phyloP scores from a whole-genome alignment of 1,284 basidiomycete species.

The Microbotryum violaceum region DNA sequence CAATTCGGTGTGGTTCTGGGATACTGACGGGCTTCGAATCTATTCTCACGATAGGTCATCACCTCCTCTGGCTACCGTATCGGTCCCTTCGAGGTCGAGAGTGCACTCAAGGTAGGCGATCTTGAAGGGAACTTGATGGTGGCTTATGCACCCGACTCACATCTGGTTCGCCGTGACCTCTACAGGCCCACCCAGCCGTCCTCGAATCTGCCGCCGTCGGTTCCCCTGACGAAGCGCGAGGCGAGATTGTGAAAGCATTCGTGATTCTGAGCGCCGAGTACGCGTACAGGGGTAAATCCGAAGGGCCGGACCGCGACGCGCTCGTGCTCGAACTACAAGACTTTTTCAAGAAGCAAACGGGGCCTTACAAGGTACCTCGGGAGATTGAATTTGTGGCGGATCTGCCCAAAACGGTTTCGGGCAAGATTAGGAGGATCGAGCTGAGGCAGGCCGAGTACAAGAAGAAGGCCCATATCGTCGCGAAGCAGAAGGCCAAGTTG shows the following conservation, averaged over 20 bases:
- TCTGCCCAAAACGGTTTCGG: conserved; percentile 26
- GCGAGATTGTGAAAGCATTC: conserved; percentile 30
- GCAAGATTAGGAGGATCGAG: conserved; percentile 26
- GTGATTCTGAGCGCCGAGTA: conserved; percentile 21
- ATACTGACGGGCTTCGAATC: too few relatives aligned
- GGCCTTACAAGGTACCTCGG: conserved; percentile 29
- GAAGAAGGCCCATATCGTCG: conserved; percentile 20
- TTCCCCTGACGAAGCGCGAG: conserved; percentile 19
- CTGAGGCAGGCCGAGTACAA: conserved; percentile 23
- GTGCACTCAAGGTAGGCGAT: conserved; percentile 18
- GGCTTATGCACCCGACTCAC: background rate
- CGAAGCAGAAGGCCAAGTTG: conserved; percentile 19
- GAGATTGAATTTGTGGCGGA: conserved; percentile 23
- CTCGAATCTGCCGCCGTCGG: conserved; percentile 29
- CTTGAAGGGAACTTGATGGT: background rate
- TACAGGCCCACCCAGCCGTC: conserved; percentile 27
- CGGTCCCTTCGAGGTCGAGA: conserved; percentile 31
- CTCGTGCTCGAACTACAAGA: conserved; percentile 22
- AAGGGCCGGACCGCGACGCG: conserved; percentile 1
- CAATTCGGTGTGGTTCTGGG: too few relatives aligned
- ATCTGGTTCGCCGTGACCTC: too few relatives aligned
- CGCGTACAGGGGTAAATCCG: background rate
- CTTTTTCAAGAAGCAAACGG: conserved; percentile 17
- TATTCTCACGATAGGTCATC: conserved; percentile 14
- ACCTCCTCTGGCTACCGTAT: conserved; percentile 22